These are phyloP conservation scores for Citrus cavaleriei DNA, from an alignment of 345 rosid species.

Conservation along the genomic window DNA sequence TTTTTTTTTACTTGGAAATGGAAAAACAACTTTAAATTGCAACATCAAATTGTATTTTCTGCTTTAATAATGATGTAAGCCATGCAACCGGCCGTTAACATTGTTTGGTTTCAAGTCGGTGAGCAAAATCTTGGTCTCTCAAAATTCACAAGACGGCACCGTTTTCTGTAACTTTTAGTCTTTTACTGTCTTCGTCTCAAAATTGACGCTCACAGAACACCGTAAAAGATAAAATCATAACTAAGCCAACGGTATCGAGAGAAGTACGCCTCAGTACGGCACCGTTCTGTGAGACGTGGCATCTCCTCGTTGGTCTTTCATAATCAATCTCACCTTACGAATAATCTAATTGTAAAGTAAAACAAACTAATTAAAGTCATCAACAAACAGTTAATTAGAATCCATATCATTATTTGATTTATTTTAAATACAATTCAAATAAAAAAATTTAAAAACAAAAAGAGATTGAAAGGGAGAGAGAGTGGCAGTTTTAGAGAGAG, in stretches of 20 bases:
- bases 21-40: background rate
- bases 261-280: conserved; percentile 13
- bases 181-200: background rate
- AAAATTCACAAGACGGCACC: conserved; percentile 12
- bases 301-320: background rate
- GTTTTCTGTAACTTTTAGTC: background rate
- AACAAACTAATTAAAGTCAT: conserved; percentile 6
- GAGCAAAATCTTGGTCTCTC: background rate
- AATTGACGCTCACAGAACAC: conserved; percentile 5
- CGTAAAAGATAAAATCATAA: background rate
- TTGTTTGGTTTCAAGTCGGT: background rate
- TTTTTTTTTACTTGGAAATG: no score
- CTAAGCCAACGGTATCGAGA: conserved; percentile 23
- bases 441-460: background rate
- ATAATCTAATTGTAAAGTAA: conserved; percentile 2
- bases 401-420: background rate
- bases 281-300: conserved; percentile 20
- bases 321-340: background rate
- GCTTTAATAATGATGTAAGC: background rate
- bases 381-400: conserved; percentile 20
- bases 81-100: background rate
- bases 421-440: no score
- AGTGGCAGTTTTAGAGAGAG: conserved; percentile 20
- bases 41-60: background rate
- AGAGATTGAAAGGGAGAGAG: conserved; percentile 17